Conservation (phyloP, 768 basidiomycete genomes). For the Boletus sp. region DNA sequence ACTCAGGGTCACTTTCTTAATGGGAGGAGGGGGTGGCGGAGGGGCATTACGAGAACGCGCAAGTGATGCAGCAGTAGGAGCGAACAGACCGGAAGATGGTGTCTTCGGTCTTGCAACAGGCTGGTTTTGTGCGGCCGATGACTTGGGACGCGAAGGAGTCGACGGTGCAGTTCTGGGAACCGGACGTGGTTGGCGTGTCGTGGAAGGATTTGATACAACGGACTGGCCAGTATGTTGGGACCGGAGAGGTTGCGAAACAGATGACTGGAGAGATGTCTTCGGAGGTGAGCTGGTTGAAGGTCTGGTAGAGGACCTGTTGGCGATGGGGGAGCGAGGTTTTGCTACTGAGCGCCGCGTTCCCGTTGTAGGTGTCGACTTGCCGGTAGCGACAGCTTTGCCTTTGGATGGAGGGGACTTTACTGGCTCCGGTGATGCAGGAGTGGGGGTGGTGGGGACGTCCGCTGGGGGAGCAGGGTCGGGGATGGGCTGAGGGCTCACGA, state of each 20-base stretch:
- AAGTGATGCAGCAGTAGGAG: slow-evolving; percentile 81
- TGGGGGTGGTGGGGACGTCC: slow-evolving; percentile 19
- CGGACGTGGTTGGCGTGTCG: slow-evolving; percentile 24
- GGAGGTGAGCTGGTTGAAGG: slow-evolving; percentile 26
- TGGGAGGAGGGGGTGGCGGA: slow-evolving; percentile 44
- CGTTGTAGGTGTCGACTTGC: slow-evolving; percentile 25
- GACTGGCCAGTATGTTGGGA: slow-evolving; percentile 45
- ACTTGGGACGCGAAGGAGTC: slow-evolving; percentile 38
- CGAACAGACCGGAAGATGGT: slow-evolving; percentile 66
- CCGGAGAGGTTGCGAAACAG: slow-evolving; percentile 37
- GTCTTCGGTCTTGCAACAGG: slow-evolving; percentile 50
- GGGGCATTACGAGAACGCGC: slow-evolving; percentile 62
- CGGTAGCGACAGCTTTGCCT: slow-evolving; percentile 12
- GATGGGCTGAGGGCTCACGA: slow-evolving; percentile 32
- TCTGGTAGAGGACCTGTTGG: slow-evolving; percentile 20
- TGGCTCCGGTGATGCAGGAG: slow-evolving; percentile 22
- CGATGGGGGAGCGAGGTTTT: slow-evolving; percentile 29
- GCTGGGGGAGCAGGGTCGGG: slow-evolving; percentile 21
- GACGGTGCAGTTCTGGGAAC: slow-evolving; percentile 31
- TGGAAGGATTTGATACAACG: slow-evolving; percentile 32
- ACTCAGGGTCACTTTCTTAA: slow-evolving; percentile 54
- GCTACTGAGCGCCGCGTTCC: slow-evolving; percentile 15
- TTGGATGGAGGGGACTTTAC: slow-evolving; percentile 22
- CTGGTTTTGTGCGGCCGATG: slow-evolving; percentile 26
- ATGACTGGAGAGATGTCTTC: slow-evolving; percentile 34